Evolutionary conservation across 2,329 filamentous ascomycete genomes (phyloP).

Genomic region (Colletotrichum musae): DNA sequence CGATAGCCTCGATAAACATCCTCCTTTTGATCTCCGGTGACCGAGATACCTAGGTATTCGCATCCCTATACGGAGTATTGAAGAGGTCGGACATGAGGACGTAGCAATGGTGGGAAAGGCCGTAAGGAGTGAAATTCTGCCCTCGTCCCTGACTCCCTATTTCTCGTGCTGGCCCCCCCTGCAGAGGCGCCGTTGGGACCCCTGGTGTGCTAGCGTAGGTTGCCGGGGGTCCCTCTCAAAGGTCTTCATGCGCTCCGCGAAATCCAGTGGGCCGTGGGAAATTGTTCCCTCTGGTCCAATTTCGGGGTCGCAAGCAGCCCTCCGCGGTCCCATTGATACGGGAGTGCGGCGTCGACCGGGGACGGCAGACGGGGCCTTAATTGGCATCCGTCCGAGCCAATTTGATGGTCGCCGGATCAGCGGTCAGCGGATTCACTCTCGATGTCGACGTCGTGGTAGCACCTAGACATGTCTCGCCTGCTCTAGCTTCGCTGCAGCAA

Average conservation of each 20-base stretch:
- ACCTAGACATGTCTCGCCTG: background rate
- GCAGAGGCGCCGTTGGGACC: conserved; percentile 19
- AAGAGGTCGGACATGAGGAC: conserved; percentile 15
- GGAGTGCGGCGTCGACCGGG: conserved; percentile 25
- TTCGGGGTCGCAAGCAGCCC: conserved; percentile 35
- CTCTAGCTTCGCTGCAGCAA: conserved; percentile 8
- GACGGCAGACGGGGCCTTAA: conserved; percentile 32
- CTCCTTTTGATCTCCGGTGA: conserved; percentile 17
- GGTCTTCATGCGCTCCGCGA: conserved; percentile 41
- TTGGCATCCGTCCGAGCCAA: conserved; percentile 26
- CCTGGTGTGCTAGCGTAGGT: conserved; percentile 27
- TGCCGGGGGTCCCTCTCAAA: conserved; percentile 31
- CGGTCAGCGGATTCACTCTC: conserved; percentile 13
- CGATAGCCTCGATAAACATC: conserved; percentile 2
- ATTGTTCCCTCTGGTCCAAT: conserved; percentile 36
- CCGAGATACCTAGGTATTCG: background rate
- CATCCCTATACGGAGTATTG: conserved; percentile 3
- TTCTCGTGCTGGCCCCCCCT: conserved; percentile 18
- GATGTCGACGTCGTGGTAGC: conserved; percentile 3
- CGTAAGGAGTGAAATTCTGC: conserved; percentile 17
- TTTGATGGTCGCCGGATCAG: conserved; percentile 20
- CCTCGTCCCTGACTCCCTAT: conserved; percentile 11
- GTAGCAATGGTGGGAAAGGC: conserved; percentile 1
- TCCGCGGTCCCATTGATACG: conserved; percentile 37
- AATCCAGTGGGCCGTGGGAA: conserved; percentile 41